Evolutionary conservation across 2,329 filamentous ascomycete species (phyloP), one percentile per base, ranked within the genome.

Genomic region (Beauveria australis): DNA sequence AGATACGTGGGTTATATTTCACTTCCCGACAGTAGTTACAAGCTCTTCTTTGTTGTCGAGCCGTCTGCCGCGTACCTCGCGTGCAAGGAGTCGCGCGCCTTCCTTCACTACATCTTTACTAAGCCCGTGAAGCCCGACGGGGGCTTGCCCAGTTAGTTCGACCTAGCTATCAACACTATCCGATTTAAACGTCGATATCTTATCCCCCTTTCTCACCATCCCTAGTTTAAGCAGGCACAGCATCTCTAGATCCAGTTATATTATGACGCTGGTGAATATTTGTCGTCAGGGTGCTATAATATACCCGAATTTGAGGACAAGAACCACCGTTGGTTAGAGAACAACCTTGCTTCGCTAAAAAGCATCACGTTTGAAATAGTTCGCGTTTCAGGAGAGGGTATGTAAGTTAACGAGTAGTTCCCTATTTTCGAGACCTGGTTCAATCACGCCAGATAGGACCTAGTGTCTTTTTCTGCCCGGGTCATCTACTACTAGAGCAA

Each of bases 61-160:
- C 19, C 58, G 30, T 54, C 49, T 43, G 58, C 58, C 18, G 58
- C 58, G 5, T 60, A 60, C 24, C 41, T 8, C 10, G 58, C 51
- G 18, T 60, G 51, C 51, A 60, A 43, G 49, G 43, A 60, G 28
- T 53, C 58, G 22, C 58, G 51, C 19, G 51, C 19, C 19, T 60
- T 60, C 30, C n/a, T 60, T 3, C 28, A 41, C 18, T 54, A 30
- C 30, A 43, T 60, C 30, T 54, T 60, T 60, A 43, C 58, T 30
- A 51, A 60, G 33, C 43, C 58, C 3, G 41, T 54, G 22, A 60
- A 43, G 22, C 28, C 51, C 18, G 43, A 18, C 19, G 58, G 58
- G 10, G 58, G 58, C 3, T n/a, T 54, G 41, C 58, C 58, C 14
- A 48, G 51, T n/a, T 60, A 51, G 58, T 54, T 48, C 30, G 5